Conservation (phyloP, 768 basidiomycete genomes). For the Pulveroboletus sp. region DNA sequence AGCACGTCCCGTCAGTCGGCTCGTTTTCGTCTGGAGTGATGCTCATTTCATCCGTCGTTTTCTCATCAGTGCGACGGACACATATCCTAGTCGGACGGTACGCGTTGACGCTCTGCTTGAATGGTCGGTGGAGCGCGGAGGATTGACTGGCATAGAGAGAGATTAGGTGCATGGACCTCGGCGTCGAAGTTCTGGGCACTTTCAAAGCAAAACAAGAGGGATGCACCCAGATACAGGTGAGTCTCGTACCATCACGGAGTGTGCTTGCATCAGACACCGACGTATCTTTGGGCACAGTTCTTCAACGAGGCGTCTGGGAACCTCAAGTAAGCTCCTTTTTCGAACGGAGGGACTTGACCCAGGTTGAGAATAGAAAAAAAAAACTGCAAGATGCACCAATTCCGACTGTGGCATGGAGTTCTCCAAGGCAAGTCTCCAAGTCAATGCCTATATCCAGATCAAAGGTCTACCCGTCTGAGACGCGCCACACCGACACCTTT, state of each 20-base stretch:
- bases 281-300: slow-evolving; percentile 24
- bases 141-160: slow-evolving; percentile 31
- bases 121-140: not conserved
- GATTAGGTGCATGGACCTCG: slow-evolving; percentile 42
- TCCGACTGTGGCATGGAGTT: slow-evolving; percentile 38
- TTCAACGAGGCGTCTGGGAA: slow-evolving; percentile 36
- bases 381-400: slow-evolving; percentile 32
- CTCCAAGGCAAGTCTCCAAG: slow-evolving; percentile 36
- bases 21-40: slow-evolving; percentile 2
- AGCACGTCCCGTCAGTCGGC: slow-evolving; percentile 37
- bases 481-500: not conserved
- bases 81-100: slow-evolving; percentile 33
- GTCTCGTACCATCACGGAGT: slow-evolving; percentile 2
- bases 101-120: slow-evolving; percentile 7
- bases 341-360: slow-evolving; percentile 1
- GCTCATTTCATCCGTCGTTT: slow-evolving; percentile 15
- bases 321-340: slow-evolving; percentile 31
- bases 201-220: slow-evolving; percentile 39
- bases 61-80: slow-evolving; percentile 26
- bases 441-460: slow-evolving; percentile 40
- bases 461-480: slow-evolving; percentile 34
- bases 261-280: slow-evolving; percentile 1
- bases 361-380: slow-evolving; percentile 8
- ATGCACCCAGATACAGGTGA: slow-evolving; percentile 40
- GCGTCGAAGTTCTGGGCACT: slow-evolving; percentile 35